phyloP scores from a whole-genome alignment of 345 rosid genomes.

The thale cress (Arabidopsis thaliana) region DNA sequence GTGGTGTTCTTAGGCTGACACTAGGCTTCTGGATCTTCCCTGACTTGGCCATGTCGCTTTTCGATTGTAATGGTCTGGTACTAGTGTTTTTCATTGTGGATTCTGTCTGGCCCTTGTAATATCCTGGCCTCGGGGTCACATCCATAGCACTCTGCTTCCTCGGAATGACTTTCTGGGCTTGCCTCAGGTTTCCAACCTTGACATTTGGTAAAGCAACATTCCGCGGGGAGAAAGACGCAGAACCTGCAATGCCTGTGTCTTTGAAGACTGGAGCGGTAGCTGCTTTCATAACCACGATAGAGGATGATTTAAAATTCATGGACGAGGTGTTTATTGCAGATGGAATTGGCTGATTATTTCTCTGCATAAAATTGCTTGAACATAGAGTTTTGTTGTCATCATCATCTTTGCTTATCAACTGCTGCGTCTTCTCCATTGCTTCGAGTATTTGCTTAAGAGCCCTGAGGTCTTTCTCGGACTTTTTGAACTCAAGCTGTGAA shows the following conservation, averaged over 20 bases:
- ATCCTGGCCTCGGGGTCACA: slow-evolving; percentile 49
- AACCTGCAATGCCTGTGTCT: slow-evolving; percentile 42
- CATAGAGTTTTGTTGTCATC: slow-evolving; percentile 49
- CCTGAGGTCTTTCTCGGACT: slow-evolving; percentile 84
- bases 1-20: slow-evolving; percentile 57
- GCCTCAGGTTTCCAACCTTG: slow-evolving; percentile 45
- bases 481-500: slow-evolving; percentile 73
- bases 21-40: slow-evolving; percentile 51
- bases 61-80: slow-evolving; percentile 36
- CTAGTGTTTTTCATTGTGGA: slow-evolving; percentile 47
- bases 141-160: slow-evolving; percentile 57
- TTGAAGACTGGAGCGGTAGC: slow-evolving; percentile 44
- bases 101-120: slow-evolving; percentile 44
- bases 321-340: slow-evolving; percentile 51
- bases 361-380: slow-evolving; percentile 43
- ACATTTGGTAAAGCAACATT: slow-evolving; percentile 47
- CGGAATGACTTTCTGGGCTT: slow-evolving; percentile 46
- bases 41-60: slow-evolving; percentile 46
- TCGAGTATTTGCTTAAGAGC: slow-evolving; percentile 86
- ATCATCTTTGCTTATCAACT: slow-evolving; percentile 42
- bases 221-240: slow-evolving; percentile 41
- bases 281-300: slow-evolving; percentile 63
- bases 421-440: slow-evolving; percentile 77
- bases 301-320: slow-evolving; percentile 52
- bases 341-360: slow-evolving; percentile 47